Base-by-base conservation (phyloP, 257 asterid genomes). In the Solanum appendiculatum region DNA sequence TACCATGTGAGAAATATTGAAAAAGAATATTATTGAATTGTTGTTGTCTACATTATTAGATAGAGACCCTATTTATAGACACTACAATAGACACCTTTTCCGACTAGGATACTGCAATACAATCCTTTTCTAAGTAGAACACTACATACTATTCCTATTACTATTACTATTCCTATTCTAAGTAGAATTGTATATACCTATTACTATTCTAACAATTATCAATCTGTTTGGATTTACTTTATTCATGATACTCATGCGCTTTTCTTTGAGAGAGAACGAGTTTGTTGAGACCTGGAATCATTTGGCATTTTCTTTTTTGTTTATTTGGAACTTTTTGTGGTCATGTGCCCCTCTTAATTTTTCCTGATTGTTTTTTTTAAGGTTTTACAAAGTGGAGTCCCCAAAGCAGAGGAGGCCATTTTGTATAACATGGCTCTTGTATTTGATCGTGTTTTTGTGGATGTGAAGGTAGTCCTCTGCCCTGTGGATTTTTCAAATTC, bases 391-490 rank as follows among this genome's bases (percentile, higher is more conserved):
- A 95, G 99, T 91, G 96, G 94, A 68, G 92, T 91, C 68, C 94
- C 97, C 64, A 89, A 94, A 78, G 97, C 99, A 86, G 91, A 89
- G 69, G 97, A 94, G 90, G 88, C 93, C 88, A 94, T 88, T 39
- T 82, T 95, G 85, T 91, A 95, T 72, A 96, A 96, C 93, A 96
- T 95, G 98, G 94, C 96, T 54, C 85, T 88, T 89, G 93, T 89
- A 87, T 92, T 96, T 18, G 98, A 96, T 88, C 97, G 98, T 81
- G 87, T 96, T 88, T 93, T 92, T 89, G 81, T 90, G 89, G 99
- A 96, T 83, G 98, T 94, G 85, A 93, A 87, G 97, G 99, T 96
- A 94, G 58, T 88, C 37, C 64, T 86, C 85, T 90, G 39, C 85
- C 81, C 0, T 48, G 83, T 64, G 63, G 75, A 54, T 27, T 74